Evolutionary conservation across 139 green algal genomes (phyloP).

Genomic region (Chlorella sp.): DNA sequence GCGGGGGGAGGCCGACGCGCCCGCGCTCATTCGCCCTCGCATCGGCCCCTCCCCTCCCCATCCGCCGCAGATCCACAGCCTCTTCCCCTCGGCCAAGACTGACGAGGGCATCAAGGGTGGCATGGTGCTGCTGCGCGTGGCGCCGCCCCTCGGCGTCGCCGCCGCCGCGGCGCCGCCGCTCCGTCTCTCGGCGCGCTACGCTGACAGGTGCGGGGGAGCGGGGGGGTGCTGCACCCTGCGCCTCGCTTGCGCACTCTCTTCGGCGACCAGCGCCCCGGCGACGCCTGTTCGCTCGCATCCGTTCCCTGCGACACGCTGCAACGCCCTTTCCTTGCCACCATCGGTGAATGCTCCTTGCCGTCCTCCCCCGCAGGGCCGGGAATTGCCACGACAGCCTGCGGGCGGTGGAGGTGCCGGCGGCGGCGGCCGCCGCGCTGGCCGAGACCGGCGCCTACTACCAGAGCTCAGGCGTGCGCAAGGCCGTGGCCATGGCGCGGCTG

Average conservation of each 20-base stretch:
- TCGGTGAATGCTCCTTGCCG: background rate
- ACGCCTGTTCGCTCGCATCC: too few relatives aligned
- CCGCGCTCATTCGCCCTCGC: too few relatives aligned
- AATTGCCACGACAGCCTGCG: conserved; percentile 8
- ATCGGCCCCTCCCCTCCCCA: background rate
- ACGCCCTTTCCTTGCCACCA: too few relatives aligned
- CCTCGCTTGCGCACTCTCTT: too few relatives aligned
- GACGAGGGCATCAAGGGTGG: conserved; percentile 41
- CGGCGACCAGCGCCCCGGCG: too few relatives aligned
- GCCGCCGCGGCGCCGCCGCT: conserved; percentile 7
- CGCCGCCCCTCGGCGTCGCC: background rate
- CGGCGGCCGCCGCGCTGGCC: background rate
- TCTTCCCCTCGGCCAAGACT: conserved; percentile 36
- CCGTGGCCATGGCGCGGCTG: conserved; percentile 35
- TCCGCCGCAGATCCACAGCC: conserved; percentile 23
- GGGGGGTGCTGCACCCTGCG: too few relatives aligned
- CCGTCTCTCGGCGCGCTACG: conserved; percentile 10
- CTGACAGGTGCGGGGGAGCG: background rate
- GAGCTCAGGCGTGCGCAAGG: conserved; percentile 39
- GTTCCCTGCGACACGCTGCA: too few relatives aligned
- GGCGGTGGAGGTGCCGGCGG: background rate
- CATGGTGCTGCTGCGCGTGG: conserved; percentile 37
- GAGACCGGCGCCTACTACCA: conserved; percentile 4
- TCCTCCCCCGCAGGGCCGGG: background rate
- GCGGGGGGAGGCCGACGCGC: too few relatives aligned